A percentile compares a stretch with the other conserved stretches of the same genome.
Evolutionary conservation across 2,329 filamentous ascomycete species (phyloP).

Genomic region (Hypoxylon sp.): DNA sequence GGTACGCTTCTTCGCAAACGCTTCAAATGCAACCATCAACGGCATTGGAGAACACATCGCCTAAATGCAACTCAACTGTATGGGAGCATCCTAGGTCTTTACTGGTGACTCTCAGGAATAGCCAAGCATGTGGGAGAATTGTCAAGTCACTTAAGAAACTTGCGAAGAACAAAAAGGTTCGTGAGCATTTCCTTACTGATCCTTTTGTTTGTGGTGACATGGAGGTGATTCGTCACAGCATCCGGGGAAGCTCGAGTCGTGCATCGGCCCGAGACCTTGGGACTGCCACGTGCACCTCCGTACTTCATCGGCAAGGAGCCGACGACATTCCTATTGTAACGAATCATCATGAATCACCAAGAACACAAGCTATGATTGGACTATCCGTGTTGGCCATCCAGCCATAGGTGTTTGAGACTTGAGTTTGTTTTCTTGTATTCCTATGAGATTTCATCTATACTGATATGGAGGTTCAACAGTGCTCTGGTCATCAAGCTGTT

Average conservation of each 20-base stretch:
- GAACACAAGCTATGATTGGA: neutral
- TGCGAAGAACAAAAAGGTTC: conserved; percentile 10
- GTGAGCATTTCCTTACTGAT: conserved; percentile 11
- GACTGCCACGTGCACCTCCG: conserved; percentile 18
- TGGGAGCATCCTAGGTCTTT: too few species aligned
- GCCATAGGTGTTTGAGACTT: neutral
- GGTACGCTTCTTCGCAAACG: conserved; percentile 4
- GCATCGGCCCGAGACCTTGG: conserved; percentile 1
- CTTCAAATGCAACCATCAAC: conserved; percentile 9
- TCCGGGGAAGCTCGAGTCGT: conserved; percentile 10
- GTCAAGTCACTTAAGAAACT: too few species aligned
- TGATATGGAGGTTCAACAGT: neutral
- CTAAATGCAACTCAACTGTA: too few species aligned
- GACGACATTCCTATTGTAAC: neutral
- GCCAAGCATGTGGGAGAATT: too few species aligned
- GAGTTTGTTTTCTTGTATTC: neutral
- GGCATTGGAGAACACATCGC: neutral
- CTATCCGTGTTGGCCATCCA: neutral
- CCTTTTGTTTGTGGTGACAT: conserved; percentile 1
- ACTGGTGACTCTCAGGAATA: too few species aligned
- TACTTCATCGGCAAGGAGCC: neutral
- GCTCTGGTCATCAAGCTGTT: neutral
- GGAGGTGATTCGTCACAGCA: conserved; percentile 7
- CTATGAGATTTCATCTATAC: neutral
- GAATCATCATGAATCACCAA: conserved; percentile 1